A percentile compares a stretch with the other conserved stretches of the same genome.
phyloP scores from a whole-genome alignment of 2,329 filamentous ascomycete genomes.

The Beauveria australis region DNA sequence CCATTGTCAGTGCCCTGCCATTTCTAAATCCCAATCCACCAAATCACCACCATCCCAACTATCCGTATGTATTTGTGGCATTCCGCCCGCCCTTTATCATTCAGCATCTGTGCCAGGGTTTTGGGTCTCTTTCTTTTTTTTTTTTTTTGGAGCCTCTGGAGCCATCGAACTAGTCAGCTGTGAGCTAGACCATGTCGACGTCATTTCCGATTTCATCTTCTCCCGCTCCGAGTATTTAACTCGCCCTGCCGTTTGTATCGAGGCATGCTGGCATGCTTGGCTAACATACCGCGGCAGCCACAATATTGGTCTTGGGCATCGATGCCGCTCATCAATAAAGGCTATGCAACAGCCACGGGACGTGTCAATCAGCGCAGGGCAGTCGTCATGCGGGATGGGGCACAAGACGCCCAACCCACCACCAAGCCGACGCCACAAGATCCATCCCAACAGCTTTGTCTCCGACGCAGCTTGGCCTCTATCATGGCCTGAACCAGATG shows the following conservation, averaged over 20 bases:
- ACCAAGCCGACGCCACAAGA: slow-evolving; percentile 5
- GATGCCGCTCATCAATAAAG: not conserved
- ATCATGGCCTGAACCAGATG: too few relatives aligned
- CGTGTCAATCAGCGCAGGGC: slow-evolving; percentile 3
- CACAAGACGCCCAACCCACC: not conserved
- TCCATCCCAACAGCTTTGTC: not conserved
- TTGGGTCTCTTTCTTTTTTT: not conserved
- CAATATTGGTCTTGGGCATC: not conserved
- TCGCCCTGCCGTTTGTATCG: not conserved
- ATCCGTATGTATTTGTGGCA: not conserved
- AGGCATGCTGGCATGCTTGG: not conserved
- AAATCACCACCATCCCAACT: not conserved
- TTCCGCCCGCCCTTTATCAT: not conserved
- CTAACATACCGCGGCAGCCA: not conserved
- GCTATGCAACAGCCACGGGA: not conserved
- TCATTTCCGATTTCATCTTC: not conserved
- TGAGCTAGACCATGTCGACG: not conserved
- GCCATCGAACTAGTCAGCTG: not conserved
- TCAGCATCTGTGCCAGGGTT: not conserved
- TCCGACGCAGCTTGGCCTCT: too few relatives aligned
- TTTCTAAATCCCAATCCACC: not conserved
- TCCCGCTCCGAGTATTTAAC: not conserved
- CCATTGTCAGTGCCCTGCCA: not conserved
- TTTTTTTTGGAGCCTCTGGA: not conserved
- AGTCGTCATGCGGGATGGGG: not conserved